Percentiles rank a stretch among this genome's conserved stretches.
Evolutionary conservation across 257 asterid genomes (phyloP).

Genomic region (Rubia yunnanensis): DNA sequence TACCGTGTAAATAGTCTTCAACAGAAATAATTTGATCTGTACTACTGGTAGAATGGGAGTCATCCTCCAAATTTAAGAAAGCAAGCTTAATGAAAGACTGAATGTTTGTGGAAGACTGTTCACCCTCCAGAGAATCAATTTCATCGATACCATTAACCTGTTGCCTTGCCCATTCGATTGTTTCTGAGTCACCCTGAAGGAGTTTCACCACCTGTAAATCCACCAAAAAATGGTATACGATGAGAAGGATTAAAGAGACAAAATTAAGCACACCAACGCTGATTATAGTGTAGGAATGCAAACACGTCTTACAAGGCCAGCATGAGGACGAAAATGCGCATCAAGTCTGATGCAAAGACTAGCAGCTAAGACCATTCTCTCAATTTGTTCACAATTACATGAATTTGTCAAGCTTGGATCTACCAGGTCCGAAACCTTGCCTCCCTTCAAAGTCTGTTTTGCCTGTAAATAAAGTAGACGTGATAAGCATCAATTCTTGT

Average conservation of each 20-base stretch:
- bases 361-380: constrained; percentile 67
- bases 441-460: constrained; percentile 47
- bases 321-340: constrained; percentile 65
- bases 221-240: not conserved
- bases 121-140: constrained; percentile 26
- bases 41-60: constrained; percentile 58
- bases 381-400: constrained; percentile 47
- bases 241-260: not conserved
- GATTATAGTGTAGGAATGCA: not conserved
- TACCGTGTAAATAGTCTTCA: constrained; percentile 67
- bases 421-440: constrained; percentile 39
- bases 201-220: constrained; percentile 58
- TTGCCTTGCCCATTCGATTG: constrained; percentile 45
- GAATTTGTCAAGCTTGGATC: constrained; percentile 49
- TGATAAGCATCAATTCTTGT: not conserved
- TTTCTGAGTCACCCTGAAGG: constrained; percentile 57
- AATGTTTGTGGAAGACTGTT: constrained; percentile 41
- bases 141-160: constrained; percentile 39
- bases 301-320: constrained; percentile 41
- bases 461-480: constrained; percentile 41
- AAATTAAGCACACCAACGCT: not conserved
- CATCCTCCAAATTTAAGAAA: constrained; percentile 61
- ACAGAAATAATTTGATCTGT: constrained; percentile 56
- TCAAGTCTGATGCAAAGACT: constrained; percentile 59
- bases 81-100: constrained; percentile 80